Evolutionary conservation across 441 rosid genomes (phyloP), one percentile per base, ranked within the genome.

Genomic region (Euphorbia celastroides): DNA sequence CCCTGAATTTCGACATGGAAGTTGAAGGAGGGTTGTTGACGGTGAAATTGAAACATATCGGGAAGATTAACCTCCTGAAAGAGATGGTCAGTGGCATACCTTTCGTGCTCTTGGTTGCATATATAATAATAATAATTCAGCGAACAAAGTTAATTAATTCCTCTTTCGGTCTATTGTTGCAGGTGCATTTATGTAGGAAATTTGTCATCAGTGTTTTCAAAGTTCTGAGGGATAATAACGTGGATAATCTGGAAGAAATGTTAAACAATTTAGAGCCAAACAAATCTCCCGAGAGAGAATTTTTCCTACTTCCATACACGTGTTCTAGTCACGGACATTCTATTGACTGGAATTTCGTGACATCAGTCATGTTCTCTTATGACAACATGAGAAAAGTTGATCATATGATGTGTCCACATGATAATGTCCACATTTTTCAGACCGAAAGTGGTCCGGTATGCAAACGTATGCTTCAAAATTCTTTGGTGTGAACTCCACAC

Each of bases 401-500:
- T 70, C 88, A 79, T 44, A 3, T 32, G 7, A 56, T 70, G 61
- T 83, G 87, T 72, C 70, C 82, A 62, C 19, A 57, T 60, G 58
- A 66, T 34, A 67, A 58, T 78, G 77, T 74, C 67, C 62, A 69
- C 67, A 16, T 62, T 69, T 54, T 90, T 19, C 81, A 74, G 57
- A 81, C 92, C 38, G 81, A 80, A 80, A 78, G 68, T 36, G 93
- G 92, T 57, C 71, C 22, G 2, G 68, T 78, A 48, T 86, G 89
- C 79, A 54, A 74, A 17, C 86, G 97, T 75, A 57, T 54, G 64
- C 72, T 88, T 63, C 71, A 73, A 64, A 75, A 89, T 72, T 88
- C 94, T 30, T 68, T 94, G 75, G 90, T 92, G 19, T 83, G 28
- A 75, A 88, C 97, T 2, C 97, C 99, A 4, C 97, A 94, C 64